Percentiles rank a stretch among this genome's conserved stretches.
These are phyloP conservation scores for Fusarium sarcochroum DNA, from an alignment of 2,329 filamentous ascomycete species.

Conservation along the genomic window DNA sequence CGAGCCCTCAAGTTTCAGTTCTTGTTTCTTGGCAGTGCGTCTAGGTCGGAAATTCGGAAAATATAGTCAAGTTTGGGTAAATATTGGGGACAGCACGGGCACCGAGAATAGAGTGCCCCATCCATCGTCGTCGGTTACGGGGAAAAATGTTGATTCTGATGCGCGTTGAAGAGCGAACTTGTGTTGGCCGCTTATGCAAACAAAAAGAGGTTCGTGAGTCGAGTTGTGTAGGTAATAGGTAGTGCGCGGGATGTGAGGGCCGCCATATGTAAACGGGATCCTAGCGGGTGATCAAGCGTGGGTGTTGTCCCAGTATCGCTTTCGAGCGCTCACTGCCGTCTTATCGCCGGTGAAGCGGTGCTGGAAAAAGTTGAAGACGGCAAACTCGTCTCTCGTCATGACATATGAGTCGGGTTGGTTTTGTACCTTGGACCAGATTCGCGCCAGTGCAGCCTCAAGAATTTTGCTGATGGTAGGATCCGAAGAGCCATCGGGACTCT, in stretches of 20 bases:
- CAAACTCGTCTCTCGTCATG: slow-evolving; percentile 83
- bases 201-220: slow-evolving; percentile 4
- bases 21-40: slow-evolving; percentile 18
- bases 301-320: slow-evolving; percentile 67
- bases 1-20: slow-evolving; percentile 32
- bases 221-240: slow-evolving; percentile 4
- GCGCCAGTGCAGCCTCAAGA: slow-evolving; percentile 73
- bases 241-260: slow-evolving; percentile 10
- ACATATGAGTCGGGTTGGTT: slow-evolving; percentile 77
- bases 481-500: slow-evolving; percentile 75
- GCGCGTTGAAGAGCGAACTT: slow-evolving; percentile 1
- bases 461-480: slow-evolving; percentile 74
- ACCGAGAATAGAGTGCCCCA: not conserved
- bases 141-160: not conserved
- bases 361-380: slow-evolving; percentile 89
- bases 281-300: slow-evolving; percentile 50
- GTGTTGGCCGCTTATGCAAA: slow-evolving; percentile 1
- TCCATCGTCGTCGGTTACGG: slow-evolving; percentile 1
- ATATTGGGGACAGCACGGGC: not conserved
- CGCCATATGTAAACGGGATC: slow-evolving; percentile 18
- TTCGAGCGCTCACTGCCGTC: slow-evolving; percentile 63
- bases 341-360: slow-evolving; percentile 71
- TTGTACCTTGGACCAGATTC: slow-evolving; percentile 78
- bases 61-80: slow-evolving; percentile 9
- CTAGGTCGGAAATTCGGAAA: slow-evolving; percentile 23